Evolutionary conservation across 208 protist species (phyloP).

Genomic region (Crithidia mellificae): DNA sequence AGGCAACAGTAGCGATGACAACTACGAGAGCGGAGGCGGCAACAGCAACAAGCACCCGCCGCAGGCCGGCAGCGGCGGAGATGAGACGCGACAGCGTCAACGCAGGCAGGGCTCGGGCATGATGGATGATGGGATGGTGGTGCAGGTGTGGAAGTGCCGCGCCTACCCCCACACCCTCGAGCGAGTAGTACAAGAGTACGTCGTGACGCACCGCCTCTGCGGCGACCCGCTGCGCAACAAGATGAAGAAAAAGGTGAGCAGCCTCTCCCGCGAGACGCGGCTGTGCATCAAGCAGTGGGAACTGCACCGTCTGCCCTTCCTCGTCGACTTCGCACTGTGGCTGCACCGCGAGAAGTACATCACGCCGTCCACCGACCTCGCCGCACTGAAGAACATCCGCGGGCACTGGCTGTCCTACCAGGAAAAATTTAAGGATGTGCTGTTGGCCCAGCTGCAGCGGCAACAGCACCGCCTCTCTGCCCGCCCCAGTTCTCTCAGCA

Average conservation of each 20-base stretch:
- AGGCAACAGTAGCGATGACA: too few species aligned
- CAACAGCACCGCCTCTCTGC: constrained; percentile 23
- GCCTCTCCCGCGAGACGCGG: constrained; percentile 47
- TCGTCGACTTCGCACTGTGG: constrained; percentile 69
- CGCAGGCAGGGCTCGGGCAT: too few species aligned
- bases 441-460: constrained; percentile 6
- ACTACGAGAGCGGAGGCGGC: too few species aligned
- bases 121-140: constrained; percentile 40
- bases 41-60: too few species aligned
- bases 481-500: constrained; percentile 13
- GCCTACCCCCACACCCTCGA: constrained; percentile 60
- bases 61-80: too few species aligned
- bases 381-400: constrained; percentile 46
- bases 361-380: constrained; percentile 47
- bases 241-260: constrained; percentile 62
- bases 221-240: constrained; percentile 43
- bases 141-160: constrained; percentile 78
- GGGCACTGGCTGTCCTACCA: constrained; percentile 70
- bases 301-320: constrained; percentile 46
- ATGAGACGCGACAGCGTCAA: too few species aligned
- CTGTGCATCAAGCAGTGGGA: constrained; percentile 56
- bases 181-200: constrained; percentile 70
- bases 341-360: constrained; percentile 64
- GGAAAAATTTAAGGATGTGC: constrained; percentile 30
- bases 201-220: constrained; percentile 64